A percentile compares a stretch with the other conserved stretches of the same genome.
These are phyloP conservation scores for Boletus subcaerulescens DNA, from an alignment of 768 basidiomycete species.

Conservation along the genomic window DNA sequence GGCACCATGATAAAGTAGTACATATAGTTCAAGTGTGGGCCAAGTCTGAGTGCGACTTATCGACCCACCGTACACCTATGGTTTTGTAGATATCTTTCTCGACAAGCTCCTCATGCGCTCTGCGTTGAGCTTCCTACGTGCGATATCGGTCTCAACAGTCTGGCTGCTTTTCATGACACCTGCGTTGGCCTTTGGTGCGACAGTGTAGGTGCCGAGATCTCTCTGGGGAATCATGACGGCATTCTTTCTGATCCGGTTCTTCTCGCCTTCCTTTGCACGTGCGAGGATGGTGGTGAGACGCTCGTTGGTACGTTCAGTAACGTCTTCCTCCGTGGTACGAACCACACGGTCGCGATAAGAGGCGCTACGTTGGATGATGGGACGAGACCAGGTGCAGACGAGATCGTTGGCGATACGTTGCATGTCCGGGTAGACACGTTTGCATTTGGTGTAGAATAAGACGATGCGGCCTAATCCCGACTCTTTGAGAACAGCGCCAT, in stretches of 20 bases:
- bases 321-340: slow-evolving; percentile 48
- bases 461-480: slow-evolving; percentile 86
- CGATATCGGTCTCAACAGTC: slow-evolving; percentile 72
- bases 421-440: slow-evolving; percentile 81
- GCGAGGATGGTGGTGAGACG: slow-evolving; percentile 68
- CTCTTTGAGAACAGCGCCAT: slow-evolving; percentile 86
- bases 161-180: slow-evolving; percentile 49
- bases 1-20: background rate
- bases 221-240: slow-evolving; percentile 81
- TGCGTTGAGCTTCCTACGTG: slow-evolving; percentile 69
- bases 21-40: background rate
- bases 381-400: slow-evolving; percentile 82
- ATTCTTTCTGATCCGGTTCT: slow-evolving; percentile 67
- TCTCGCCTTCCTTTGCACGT: slow-evolving; percentile 64
- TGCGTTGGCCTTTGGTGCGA: slow-evolving; percentile 64
- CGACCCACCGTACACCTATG: slow-evolving; percentile 10
- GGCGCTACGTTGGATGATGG: slow-evolving; percentile 86
- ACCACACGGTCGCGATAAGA: slow-evolving; percentile 75
- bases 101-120: slow-evolving; percentile 69
- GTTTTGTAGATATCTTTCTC: slow-evolving; percentile 38
- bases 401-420: slow-evolving; percentile 80
- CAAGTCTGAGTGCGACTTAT: background rate
- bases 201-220: slow-evolving; percentile 72
- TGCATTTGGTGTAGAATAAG: slow-evolving; percentile 95
- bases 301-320: slow-evolving; percentile 42